phyloP scores from a whole-genome alignment of 2,329 filamentous ascomycete genomes.

The Botryotinia globosa region DNA sequence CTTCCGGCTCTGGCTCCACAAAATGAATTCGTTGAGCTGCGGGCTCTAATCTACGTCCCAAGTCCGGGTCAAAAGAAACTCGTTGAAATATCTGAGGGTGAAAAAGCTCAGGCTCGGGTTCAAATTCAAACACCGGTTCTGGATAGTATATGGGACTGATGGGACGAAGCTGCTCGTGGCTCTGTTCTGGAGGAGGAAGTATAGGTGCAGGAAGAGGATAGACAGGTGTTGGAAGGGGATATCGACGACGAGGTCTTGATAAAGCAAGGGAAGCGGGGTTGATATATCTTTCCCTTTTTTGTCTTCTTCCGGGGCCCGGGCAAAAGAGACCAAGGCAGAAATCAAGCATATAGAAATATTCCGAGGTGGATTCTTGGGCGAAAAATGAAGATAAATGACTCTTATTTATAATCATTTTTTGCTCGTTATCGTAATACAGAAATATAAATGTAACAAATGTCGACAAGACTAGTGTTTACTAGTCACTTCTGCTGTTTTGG shows the following conservation, averaged over 20 bases:
- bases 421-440: not conserved
- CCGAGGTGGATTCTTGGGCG: not conserved
- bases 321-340: conserved; percentile 16
- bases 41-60: not conserved
- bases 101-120: not conserved
- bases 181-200: not conserved
- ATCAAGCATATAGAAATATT: conserved; percentile 9
- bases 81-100: not conserved
- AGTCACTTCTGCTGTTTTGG: not conserved
- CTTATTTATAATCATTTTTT: not conserved
- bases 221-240: not conserved
- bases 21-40: not conserved
- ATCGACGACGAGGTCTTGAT: not conserved
- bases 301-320: conserved; percentile 11
- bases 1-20: not conserved
- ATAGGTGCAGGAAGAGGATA: not conserved
- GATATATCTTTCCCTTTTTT: conserved; percentile 4
- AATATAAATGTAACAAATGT: not conserved
- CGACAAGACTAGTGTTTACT: not conserved
- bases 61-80: not conserved
- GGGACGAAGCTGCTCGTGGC: not conserved
- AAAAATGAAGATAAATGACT: not conserved
- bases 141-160: not conserved
- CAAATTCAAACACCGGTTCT: not conserved
- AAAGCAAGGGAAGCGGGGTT: not conserved